phyloP scores from a whole-genome alignment of 345 rosid species.

The Citrus medica region DNA sequence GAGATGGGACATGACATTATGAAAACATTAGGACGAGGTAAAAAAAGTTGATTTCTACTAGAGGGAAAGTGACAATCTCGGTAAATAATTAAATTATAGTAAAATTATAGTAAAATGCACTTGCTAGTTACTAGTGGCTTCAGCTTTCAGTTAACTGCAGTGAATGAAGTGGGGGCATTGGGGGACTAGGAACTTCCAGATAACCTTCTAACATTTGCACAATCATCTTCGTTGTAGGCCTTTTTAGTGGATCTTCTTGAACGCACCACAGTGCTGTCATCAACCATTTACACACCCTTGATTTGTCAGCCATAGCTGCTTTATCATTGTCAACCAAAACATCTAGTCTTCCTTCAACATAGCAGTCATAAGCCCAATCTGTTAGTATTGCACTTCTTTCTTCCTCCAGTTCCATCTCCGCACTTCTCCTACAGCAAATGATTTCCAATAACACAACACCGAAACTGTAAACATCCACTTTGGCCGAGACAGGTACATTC shows the following conservation, averaged over 20 bases:
- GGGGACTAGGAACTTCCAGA: conserved; percentile 14
- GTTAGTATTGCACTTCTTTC: conserved; percentile 11
- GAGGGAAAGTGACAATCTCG: too few relatives aligned
- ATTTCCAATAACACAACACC: conserved; percentile 24
- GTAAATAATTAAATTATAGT: too few relatives aligned
- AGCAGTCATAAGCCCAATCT: conserved; percentile 23
- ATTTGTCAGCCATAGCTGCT: conserved; percentile 7
- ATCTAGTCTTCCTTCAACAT: conserved; percentile 8
- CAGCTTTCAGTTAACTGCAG: not conserved
- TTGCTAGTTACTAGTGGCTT: not conserved
- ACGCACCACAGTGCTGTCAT: conserved; percentile 20
- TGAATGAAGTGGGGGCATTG: not conserved
- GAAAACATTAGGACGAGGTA: too few relatives aligned
- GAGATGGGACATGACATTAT: too few relatives aligned
- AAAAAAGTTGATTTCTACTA: too few relatives aligned
- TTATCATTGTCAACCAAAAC: conserved; percentile 5
- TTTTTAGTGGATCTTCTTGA: conserved; percentile 24
- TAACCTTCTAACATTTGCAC: conserved; percentile 22
- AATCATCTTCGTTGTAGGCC: conserved; percentile 24
- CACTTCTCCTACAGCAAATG: conserved; percentile 18
- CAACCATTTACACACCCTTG: conserved; percentile 17
- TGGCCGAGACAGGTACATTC: conserved; percentile 14
- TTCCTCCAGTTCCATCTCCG: not conserved
- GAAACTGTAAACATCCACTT: conserved; percentile 31
- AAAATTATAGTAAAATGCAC: not conserved